phyloP scores from a whole-genome alignment of 2,329 filamentous ascomycete genomes.

The Cryphonectria parasitica region DNA sequence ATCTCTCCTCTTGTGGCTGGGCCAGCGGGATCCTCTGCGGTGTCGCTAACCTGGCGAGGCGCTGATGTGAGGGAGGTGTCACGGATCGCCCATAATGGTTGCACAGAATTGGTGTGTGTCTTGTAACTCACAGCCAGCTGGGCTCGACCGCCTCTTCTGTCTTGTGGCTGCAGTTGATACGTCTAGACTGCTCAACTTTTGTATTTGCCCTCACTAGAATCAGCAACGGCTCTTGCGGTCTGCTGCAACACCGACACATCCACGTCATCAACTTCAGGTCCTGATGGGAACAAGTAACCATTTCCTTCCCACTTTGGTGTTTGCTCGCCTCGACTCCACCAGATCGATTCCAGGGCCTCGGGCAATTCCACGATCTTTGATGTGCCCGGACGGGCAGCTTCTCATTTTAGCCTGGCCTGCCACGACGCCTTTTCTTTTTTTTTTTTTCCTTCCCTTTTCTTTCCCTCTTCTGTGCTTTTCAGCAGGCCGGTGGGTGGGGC shows the following conservation, averaged over 20 bases:
- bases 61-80: conserved; percentile 4
- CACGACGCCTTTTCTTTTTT: not conserved
- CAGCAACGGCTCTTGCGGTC: conserved; percentile 5
- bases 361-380: conserved; percentile 14
- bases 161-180: not conserved
- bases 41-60: not conserved
- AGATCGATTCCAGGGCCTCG: conserved; percentile 10
- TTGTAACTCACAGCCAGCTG: not conserved
- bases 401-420: conserved; percentile 26
- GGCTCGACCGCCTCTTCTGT: not conserved
- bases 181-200: not conserved
- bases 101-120: not conserved
- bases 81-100: not conserved
- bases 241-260: conserved; percentile 17
- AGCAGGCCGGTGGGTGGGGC: conserved; percentile 15
- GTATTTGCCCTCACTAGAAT: conserved; percentile 7
- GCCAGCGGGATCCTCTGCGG: conserved; percentile 6
- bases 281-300: not conserved
- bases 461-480: conserved; percentile 9
- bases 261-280: conserved; percentile 18
- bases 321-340: conserved; percentile 19
- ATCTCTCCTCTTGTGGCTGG: conserved; percentile 8
- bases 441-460: not conserved
- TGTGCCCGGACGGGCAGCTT: conserved; percentile 25
- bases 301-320: not conserved